A percentile compares a stretch with the other conserved stretches of the same genome.
Conservation (phyloP, 2,329 filamentous ascomycete genomes). For the Byssoonygena ceratinophila region DNA sequence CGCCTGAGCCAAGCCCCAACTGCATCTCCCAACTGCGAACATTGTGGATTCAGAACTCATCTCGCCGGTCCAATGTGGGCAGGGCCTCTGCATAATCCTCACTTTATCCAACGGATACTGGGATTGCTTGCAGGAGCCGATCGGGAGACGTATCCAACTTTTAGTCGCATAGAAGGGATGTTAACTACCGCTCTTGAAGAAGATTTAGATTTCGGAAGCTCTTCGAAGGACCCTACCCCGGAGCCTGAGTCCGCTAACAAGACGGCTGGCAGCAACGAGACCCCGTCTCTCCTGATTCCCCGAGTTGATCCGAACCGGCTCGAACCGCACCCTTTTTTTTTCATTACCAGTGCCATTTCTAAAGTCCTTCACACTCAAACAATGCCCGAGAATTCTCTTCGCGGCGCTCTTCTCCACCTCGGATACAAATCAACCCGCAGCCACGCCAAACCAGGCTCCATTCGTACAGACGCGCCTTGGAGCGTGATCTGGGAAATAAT, state of each 20-base stretch:
- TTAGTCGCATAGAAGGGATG: conserved; percentile 79
- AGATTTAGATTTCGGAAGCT: conserved; percentile 28
- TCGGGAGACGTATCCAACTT: conserved; percentile 64
- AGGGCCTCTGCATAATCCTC: conserved; percentile 72
- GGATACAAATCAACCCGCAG: conserved; percentile 77
- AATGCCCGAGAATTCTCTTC: conserved; percentile 65
- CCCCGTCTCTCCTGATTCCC: conserved; percentile 32
- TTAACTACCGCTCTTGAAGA: conserved; percentile 80
- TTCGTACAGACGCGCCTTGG: conserved; percentile 94
- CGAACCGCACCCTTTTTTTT: conserved; percentile 76
- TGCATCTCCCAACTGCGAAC: conserved; percentile 56
- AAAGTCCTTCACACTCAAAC: conserved; percentile 69
- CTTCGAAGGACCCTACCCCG: conserved; percentile 12
- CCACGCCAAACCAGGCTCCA: conserved; percentile 77
- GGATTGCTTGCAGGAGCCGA: conserved; percentile 58
- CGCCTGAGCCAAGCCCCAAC: conserved; percentile 61
- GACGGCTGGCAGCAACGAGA: neutral
- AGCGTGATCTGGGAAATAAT: conserved; percentile 82
- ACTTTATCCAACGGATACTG: conserved; percentile 72
- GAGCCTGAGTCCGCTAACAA: neutral
- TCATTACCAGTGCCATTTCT: conserved; percentile 63
- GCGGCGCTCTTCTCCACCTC: conserved; percentile 67
- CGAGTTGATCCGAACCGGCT: conserved; percentile 50
- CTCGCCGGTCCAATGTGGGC: conserved; percentile 90
- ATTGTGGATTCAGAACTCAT: conserved; percentile 81